Conservation (phyloP, 1,284 basidiomycete species). For the Pascua sp. region DNA sequence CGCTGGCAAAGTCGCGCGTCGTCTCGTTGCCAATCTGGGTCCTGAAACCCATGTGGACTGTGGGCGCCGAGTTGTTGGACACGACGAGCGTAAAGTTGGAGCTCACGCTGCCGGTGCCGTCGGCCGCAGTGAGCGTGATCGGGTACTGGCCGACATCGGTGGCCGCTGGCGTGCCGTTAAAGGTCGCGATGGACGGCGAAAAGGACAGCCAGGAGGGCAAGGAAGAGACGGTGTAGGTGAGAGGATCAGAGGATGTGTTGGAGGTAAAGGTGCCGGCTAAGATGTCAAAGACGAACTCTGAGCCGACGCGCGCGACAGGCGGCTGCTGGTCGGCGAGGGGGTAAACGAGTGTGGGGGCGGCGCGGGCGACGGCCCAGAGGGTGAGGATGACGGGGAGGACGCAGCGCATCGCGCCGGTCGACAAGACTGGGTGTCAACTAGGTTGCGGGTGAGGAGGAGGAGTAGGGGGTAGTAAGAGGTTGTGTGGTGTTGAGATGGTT, state of each 20-base stretch:
- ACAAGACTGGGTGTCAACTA: not conserved
- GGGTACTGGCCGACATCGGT: slow-evolving; percentile 34
- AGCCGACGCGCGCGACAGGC: slow-evolving; percentile 48
- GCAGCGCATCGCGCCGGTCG: slow-evolving; percentile 20
- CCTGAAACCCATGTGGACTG: slow-evolving; percentile 41
- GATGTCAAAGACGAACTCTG: slow-evolving; percentile 45
- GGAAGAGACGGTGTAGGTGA: slow-evolving; percentile 44
- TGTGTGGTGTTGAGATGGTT: not conserved
- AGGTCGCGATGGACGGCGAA: slow-evolving; percentile 29
- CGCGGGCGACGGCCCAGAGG: slow-evolving; percentile 9
- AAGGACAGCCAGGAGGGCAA: slow-evolving; percentile 54
- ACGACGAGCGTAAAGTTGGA: slow-evolving; percentile 48
- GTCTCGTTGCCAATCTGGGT: slow-evolving; percentile 44
- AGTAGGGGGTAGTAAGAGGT: no score
- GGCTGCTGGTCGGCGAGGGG: slow-evolving; percentile 48
- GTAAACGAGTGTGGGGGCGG: slow-evolving; percentile 46
- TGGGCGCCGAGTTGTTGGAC: slow-evolving; percentile 40
- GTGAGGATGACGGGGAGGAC: slow-evolving; percentile 2
- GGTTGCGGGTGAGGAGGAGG: no score
- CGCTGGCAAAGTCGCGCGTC: slow-evolving; percentile 41
- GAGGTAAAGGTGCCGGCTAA: slow-evolving; percentile 45
- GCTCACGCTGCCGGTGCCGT: slow-evolving; percentile 27
- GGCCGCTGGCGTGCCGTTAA: slow-evolving; percentile 37
- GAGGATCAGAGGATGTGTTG: slow-evolving; percentile 34
- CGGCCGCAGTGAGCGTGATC: slow-evolving; percentile 39